Evolutionary conservation across 2,329 filamentous ascomycete species (phyloP), one percentile per base, ranked within the genome.

Genomic region (Hypoxylon sp.): DNA sequence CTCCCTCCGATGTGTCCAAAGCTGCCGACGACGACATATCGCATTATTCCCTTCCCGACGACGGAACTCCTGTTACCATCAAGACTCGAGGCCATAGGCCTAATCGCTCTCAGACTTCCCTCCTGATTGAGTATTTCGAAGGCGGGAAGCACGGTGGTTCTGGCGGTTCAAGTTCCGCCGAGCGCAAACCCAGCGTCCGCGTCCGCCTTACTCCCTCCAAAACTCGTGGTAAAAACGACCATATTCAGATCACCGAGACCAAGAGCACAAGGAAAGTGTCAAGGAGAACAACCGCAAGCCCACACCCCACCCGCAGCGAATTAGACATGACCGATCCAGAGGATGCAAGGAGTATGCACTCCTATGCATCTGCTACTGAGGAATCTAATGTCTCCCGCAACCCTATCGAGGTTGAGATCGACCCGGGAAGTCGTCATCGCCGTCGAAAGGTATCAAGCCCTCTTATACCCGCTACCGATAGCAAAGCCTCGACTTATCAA

Each of bases 121-220:
- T 98, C 72, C 85, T 98, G 75, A 98, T 98, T 75, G 94, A 98
- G 82, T 97, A 97, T 80, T 98, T 97, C 76, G 94, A 97, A 81
- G 92, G 90, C 72, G 89, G 90, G 69, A 94, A 93, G 79, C 80
- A 85, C 63, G 83, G 84, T 70, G 78, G 81, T n/a, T 79, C 81
- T 45, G 82, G 87, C 62, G 85, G 84, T 74, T 84, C 84, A 73
- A 65, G 69, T 80, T 70, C 83, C 82, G 74, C 82, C 84, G 87
- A 89, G 73, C 90, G 91, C 74, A 90, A 92, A 73, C 94, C 94
- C 11, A 97, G 93, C 78, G 93, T 98, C 59, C 88, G 87, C 76
- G 85, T 92, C 80, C 87, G 89, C 81, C 87, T 97, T 68, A 97
- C 93, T 13, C 94, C 94, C 13, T 93, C 92, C 74, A 90, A 89